Base-by-base conservation (phyloP, 495 filamentous ascomycete species). In the Penicillium pulvis region DNA sequence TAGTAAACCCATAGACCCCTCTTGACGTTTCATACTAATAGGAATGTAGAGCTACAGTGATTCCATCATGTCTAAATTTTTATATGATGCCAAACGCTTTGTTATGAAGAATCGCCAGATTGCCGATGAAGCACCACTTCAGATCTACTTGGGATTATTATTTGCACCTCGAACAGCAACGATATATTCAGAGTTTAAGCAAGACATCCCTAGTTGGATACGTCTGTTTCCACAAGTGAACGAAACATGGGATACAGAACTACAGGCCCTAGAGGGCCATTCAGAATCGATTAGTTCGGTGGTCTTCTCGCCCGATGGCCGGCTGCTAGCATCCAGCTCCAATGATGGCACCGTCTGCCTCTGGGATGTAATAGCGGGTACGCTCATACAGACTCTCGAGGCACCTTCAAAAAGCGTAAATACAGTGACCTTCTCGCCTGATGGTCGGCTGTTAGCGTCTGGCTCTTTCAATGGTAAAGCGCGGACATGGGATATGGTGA, bases 41-140 rank as follows among this genome's bases (percentile, higher is more conserved):
- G 11, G 19, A 41, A 35, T 39, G 8, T 43, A 61, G 48, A 30
- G 28, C 0, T 26, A 60, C 60, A 20, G 52, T 31, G 9, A 60
- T 66, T 41, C 61, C 63, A 14, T 16, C 45, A 36, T 59, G 8
- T 56, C n/a, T 4, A 2, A 46, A 7, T 48, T 53, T 26, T 23
- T 45, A 23, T 24, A 56, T 24, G 24, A 51, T 33, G 20, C 35
- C 11, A 42, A 43, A n/a, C 28, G 42, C 10, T 57, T 57, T 47
- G 14, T 50, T 17, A 19, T 42, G 7, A 57, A 57, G 19, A 50
- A 47, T 48, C 24, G 12, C 24, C 9, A n/a, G 45, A 48, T n/a
- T n/a, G 45, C 24, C 12, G 7, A 26, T 41, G 5, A 41, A 6
- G 36, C 36, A 16, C 36, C 36, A 6, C 36, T 41, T n/a, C 36